Evolutionary conservation across 208 protist species (phyloP).

Genomic region (Naegleria lovaniensis): DNA sequence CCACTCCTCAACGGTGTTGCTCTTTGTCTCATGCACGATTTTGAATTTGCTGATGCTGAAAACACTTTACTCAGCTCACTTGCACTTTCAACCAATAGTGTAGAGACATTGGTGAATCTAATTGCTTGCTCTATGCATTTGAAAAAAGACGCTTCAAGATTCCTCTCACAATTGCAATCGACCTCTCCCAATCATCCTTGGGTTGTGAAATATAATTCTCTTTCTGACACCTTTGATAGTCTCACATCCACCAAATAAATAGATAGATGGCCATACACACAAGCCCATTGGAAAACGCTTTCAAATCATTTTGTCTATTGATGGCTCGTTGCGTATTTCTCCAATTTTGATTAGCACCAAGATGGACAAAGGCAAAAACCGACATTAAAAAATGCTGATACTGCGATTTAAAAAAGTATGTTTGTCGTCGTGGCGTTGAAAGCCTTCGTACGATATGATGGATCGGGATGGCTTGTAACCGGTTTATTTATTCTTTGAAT

Average conservation of each 20-base stretch:
- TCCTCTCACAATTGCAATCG: slow-evolving; percentile 31
- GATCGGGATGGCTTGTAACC: too few relatives aligned
- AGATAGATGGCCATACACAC: too few relatives aligned
- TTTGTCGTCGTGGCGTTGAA: too few relatives aligned
- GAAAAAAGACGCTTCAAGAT: slow-evolving; percentile 27
- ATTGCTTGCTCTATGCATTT: slow-evolving; percentile 32
- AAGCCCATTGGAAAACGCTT: too few relatives aligned
- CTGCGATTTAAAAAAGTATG: too few relatives aligned
- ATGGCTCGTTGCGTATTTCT: too few relatives aligned
- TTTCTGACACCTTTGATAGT: neutral
- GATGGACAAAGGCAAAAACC: too few relatives aligned
- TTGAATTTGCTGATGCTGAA: slow-evolving; percentile 62
- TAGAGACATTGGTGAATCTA: slow-evolving; percentile 63
- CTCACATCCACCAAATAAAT: neutral
- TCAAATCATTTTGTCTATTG: too few relatives aligned
- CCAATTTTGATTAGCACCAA: too few relatives aligned
- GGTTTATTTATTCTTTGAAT: too few relatives aligned
- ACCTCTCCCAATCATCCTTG: slow-evolving; percentile 32
- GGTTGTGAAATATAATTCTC: slow-evolving; percentile 19
- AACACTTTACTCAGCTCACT: slow-evolving; percentile 62
- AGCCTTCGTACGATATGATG: too few relatives aligned
- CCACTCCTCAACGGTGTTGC: slow-evolving; percentile 65
- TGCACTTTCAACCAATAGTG: slow-evolving; percentile 55
- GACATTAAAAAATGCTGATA: too few relatives aligned
- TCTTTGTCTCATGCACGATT: slow-evolving; percentile 57